These are phyloP conservation scores for Lycium barbarum DNA, from an alignment of 257 asterid genomes.

Conservation along the genomic window DNA sequence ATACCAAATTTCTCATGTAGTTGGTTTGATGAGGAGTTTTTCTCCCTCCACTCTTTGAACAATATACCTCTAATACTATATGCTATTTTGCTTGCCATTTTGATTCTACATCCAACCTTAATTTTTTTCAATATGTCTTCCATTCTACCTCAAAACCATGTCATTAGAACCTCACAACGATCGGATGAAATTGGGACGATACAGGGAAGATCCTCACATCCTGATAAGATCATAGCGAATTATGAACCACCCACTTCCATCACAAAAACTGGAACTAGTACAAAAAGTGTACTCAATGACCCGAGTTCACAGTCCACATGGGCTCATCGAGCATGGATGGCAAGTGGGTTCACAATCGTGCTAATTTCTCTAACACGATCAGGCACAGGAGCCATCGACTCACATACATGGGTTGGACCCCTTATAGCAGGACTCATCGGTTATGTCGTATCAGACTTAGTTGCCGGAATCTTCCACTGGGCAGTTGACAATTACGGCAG, in stretches of 20 bases:
- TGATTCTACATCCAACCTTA: background rate
- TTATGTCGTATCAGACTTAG: conserved; percentile 73
- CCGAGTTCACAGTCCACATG: conserved; percentile 66
- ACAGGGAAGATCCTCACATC: background rate
- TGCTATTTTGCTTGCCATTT: background rate
- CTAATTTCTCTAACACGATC: conserved; percentile 65
- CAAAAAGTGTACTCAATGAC: conserved; percentile 49
- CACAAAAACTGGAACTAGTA: background rate
- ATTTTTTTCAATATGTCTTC: conserved; percentile 39
- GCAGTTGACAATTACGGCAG: conserved; percentile 89
- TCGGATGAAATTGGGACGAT: background rate
- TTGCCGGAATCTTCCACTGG: conserved; percentile 90
- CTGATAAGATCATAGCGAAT: background rate
- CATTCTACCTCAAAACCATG: conserved; percentile 35
- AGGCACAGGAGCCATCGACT: conserved; percentile 38
- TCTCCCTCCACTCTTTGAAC: too few relatives aligned
- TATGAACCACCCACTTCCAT: background rate
- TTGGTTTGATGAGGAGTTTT: too few relatives aligned
- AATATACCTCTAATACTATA: background rate
- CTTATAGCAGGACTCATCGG: conserved; percentile 63
- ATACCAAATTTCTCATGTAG: too few relatives aligned
- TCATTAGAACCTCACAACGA: conserved; percentile 26
- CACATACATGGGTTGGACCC: conserved; percentile 66
- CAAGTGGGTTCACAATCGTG: conserved; percentile 76
- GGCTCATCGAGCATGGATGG: conserved; percentile 86